Conservation (phyloP, 495 filamentous ascomycete species). For the Annulohypoxylon nitens region DNA sequence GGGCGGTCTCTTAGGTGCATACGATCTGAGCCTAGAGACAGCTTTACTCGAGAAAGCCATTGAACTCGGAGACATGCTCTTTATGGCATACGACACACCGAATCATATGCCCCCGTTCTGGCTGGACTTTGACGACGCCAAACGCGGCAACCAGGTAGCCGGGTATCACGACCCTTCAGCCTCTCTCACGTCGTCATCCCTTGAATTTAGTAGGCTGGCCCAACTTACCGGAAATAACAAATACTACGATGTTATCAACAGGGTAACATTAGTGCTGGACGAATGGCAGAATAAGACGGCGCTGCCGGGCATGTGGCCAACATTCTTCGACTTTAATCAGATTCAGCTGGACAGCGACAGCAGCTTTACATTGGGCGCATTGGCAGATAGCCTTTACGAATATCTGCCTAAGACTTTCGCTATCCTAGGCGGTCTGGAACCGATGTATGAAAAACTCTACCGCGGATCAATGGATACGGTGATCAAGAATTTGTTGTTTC, state of each 20-base stretch:
- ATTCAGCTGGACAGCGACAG: constrained; percentile 49
- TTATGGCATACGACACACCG: constrained; percentile 89
- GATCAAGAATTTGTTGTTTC: constrained; percentile 74
- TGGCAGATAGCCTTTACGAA: constrained; percentile 85
- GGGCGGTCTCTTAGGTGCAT: constrained; percentile 80
- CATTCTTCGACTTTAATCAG: constrained; percentile 68
- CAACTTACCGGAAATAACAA: constrained; percentile 84
- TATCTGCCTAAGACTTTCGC: constrained; percentile 74
- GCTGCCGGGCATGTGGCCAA: constrained; percentile 87
- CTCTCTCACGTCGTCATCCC: constrained; percentile 69
- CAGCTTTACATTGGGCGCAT: constrained; percentile 75
- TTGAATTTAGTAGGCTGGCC: constrained; percentile 88
- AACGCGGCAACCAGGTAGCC: constrained; percentile 52
- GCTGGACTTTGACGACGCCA: constrained; percentile 64
- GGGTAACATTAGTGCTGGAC: constrained; percentile 80
- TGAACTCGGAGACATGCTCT: constrained; percentile 85
- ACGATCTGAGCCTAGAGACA: constrained; percentile 78
- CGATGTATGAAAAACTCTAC: constrained; percentile 79
- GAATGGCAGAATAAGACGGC: constrained; percentile 73
- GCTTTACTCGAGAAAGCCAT: constrained; percentile 82
- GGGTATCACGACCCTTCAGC: constrained; percentile 54
- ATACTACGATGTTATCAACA: constrained; percentile 86
- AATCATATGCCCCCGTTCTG: constrained; percentile 88
- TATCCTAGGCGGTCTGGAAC: constrained; percentile 76
- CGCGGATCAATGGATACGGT: constrained; percentile 70